phyloP scores from a whole-genome alignment of 228 moss, liverwort and hornwort species.

The Sphagnum magellanicum region DNA sequence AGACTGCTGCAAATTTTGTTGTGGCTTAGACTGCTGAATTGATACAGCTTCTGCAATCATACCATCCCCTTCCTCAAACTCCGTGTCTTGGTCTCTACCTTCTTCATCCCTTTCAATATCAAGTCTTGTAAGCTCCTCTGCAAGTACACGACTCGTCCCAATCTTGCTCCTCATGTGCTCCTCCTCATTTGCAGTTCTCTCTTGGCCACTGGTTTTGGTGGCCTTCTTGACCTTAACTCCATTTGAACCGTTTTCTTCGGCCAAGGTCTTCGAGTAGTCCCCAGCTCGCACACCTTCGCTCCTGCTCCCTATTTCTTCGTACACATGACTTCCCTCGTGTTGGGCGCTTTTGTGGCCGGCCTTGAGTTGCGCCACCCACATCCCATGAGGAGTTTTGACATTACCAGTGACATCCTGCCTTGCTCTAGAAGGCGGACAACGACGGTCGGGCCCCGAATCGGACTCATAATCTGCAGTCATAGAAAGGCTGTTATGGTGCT shows the following conservation, averaged over 20 bases:
- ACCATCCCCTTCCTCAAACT: constrained; percentile 47
- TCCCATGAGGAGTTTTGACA: constrained; percentile 10
- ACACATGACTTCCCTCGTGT: constrained; percentile 19
- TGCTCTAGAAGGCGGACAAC: constrained; percentile 3
- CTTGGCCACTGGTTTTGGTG: too few species aligned
- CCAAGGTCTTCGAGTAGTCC: neutral
- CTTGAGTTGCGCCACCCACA: constrained; percentile 3
- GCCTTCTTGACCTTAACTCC: neutral
- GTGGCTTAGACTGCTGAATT: constrained; percentile 7
- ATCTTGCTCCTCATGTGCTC: constrained; percentile 42
- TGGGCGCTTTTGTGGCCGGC: neutral
- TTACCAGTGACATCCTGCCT: constrained; percentile 21
- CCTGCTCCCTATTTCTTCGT: constrained; percentile 15
- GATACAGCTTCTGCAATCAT: constrained; percentile 18
- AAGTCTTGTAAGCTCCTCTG: constrained; percentile 22
- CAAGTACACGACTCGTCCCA: constrained; percentile 28
- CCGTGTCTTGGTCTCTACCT: constrained; percentile 44
- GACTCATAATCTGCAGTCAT: constrained; percentile 79
- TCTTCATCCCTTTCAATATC: constrained; percentile 36
- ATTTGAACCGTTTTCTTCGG: neutral
- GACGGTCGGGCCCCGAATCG: constrained; percentile 26
- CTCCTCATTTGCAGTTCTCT: constrained; percentile 4
- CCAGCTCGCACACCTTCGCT: constrained; percentile 8
- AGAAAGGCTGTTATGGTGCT: neutral
- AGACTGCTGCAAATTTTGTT: constrained; percentile 8